Evolutionary conservation across 371 early-diverging fungal genomes (phyloP).

Genomic region (Mortierella sp.): DNA sequence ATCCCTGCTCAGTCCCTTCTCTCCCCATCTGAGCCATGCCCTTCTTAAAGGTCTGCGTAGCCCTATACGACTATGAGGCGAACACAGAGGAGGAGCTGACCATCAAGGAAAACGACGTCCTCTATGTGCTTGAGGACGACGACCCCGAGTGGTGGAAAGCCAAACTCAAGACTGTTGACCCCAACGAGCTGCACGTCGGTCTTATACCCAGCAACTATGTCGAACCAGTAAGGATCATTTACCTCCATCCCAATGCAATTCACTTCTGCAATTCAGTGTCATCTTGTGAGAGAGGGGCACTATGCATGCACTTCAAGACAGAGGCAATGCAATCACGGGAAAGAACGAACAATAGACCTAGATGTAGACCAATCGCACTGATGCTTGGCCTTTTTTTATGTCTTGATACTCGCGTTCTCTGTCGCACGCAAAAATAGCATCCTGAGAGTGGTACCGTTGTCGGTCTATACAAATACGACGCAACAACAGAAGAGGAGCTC

Average conservation of each 20-base stretch:
- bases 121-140: slow-evolving; percentile 79
- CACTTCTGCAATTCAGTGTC: neutral
- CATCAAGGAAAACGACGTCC: slow-evolving; percentile 80
- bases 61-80: slow-evolving; percentile 89
- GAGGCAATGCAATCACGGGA: neutral
- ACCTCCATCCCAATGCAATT: neutral
- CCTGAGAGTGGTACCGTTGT: slow-evolving; percentile 64
- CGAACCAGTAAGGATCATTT: slow-evolving; percentile 65
- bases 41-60: slow-evolving; percentile 61
- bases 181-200: slow-evolving; percentile 66
- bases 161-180: slow-evolving; percentile 64
- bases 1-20: neutral
- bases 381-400: neutral
- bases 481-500: slow-evolving; percentile 83
- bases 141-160: slow-evolving; percentile 87
- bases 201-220: slow-evolving; percentile 84
- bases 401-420: slow-evolving; percentile 6
- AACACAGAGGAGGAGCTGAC: slow-evolving; percentile 88
- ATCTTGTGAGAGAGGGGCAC: neutral
- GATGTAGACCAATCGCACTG: neutral
- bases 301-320: neutral
- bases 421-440: slow-evolving; percentile 34
- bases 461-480: slow-evolving; percentile 84
- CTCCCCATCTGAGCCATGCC: slow-evolving; percentile 56
- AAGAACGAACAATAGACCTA: neutral